phyloP scores from a whole-genome alignment of 2,329 filamentous ascomycete genomes.

The Epichloe hybrida region DNA sequence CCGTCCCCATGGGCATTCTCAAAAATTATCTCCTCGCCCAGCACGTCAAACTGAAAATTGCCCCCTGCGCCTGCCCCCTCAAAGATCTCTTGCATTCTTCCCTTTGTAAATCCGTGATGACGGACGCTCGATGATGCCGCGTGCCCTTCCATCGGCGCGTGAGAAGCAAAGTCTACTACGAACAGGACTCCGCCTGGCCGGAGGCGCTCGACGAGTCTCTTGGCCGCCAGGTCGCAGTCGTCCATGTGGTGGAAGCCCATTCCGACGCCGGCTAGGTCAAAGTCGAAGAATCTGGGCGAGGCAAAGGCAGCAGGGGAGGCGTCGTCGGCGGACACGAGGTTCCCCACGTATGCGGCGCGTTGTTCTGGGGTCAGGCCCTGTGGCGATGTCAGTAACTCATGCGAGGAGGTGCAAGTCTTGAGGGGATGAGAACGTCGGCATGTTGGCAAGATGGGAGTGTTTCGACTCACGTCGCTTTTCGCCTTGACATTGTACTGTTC shows the following conservation, averaged over 20 bases:
- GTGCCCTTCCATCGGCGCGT: slow-evolving; percentile 21
- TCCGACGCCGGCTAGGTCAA: slow-evolving; percentile 53
- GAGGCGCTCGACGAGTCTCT: slow-evolving; percentile 46
- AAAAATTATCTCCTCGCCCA: slow-evolving; percentile 38
- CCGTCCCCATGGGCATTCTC: slow-evolving; percentile 15
- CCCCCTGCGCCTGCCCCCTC: slow-evolving; percentile 44
- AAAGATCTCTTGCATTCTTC: slow-evolving; percentile 47
- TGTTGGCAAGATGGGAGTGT: not conserved
- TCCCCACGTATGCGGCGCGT: slow-evolving; percentile 43
- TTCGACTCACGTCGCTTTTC: slow-evolving; percentile 31
- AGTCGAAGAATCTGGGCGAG: slow-evolving; percentile 49
- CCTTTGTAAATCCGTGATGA: slow-evolving; percentile 52
- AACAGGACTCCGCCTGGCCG: slow-evolving; percentile 52
- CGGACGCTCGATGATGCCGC: slow-evolving; percentile 37
- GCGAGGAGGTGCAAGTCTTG: no score
- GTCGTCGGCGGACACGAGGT: slow-evolving; percentile 36
- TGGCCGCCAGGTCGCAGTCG: slow-evolving; percentile 45
- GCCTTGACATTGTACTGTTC: slow-evolving; percentile 50
- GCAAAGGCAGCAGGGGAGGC: slow-evolving; percentile 41
- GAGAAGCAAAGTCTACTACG: slow-evolving; percentile 53
- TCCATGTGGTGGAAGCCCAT: slow-evolving; percentile 56
- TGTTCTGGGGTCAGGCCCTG: slow-evolving; percentile 36
- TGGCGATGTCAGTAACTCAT: no score
- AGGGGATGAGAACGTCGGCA: not conserved
- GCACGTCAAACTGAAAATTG: slow-evolving; percentile 42